Percentiles rank a stretch among this genome's conserved stretches.
Evolutionary conservation across 2,329 filamentous ascomycete species (phyloP).

Genomic region (Colletotrichum lentis): DNA sequence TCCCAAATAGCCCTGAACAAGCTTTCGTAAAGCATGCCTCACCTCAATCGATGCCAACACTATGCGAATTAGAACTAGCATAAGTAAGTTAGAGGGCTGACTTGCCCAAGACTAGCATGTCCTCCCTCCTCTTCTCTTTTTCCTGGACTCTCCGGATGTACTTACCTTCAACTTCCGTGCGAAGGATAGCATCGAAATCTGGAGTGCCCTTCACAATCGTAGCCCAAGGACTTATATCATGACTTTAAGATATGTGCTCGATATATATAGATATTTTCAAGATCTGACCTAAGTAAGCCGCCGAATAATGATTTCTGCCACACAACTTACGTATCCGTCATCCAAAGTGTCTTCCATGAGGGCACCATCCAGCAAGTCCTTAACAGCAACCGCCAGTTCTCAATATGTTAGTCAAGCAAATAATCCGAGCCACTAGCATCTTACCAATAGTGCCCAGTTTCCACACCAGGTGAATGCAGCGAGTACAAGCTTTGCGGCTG

Average conservation of each 20-base stretch:
- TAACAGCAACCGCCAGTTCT: slow-evolving; percentile 23
- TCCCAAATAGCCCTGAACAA: slow-evolving; percentile 12
- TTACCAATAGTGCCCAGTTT: slow-evolving; percentile 41
- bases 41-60: slow-evolving; percentile 1
- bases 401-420: slow-evolving; percentile 5
- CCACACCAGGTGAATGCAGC: slow-evolving; percentile 42
- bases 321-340: slow-evolving; percentile 28
- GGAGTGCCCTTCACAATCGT: slow-evolving; percentile 17
- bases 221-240: slow-evolving; percentile 13
- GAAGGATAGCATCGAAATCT: slow-evolving; percentile 15
- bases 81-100: neutral
- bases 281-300: slow-evolving; percentile 2
- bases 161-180: slow-evolving; percentile 20
- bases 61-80: slow-evolving; percentile 4
- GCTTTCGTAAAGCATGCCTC: slow-evolving; percentile 10
- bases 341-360: slow-evolving; percentile 30
- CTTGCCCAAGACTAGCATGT: slow-evolving; percentile 20
- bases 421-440: neutral
- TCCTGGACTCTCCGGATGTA: slow-evolving; percentile 27
- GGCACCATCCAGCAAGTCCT: slow-evolving; percentile 23
- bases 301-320: neutral
- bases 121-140: slow-evolving; percentile 13
- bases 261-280: slow-evolving; percentile 12
- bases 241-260: neutral
- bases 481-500: slow-evolving; percentile 41